phyloP scores from a whole-genome alignment of 495 filamentous ascomycete species.

The Hypoxylon intermedium region DNA sequence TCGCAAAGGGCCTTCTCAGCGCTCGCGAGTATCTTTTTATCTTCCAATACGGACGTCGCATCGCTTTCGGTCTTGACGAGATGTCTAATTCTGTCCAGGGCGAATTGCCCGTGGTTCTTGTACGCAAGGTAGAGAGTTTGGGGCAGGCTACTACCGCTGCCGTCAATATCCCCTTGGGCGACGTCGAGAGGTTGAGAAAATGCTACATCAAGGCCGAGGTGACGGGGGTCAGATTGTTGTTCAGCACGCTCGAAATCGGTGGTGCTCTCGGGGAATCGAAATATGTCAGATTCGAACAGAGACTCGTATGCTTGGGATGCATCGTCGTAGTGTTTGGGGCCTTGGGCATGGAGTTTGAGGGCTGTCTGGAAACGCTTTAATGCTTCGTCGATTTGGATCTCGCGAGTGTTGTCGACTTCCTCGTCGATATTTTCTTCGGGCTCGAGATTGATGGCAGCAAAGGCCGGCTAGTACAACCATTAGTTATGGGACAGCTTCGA shows the following conservation, averaged over 20 bases:
- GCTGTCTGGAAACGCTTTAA: conserved; percentile 94
- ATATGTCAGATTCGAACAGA: conserved; percentile 91
- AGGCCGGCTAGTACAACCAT: conserved; percentile 58
- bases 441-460: conserved; percentile 88
- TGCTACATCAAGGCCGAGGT: conserved; percentile 45
- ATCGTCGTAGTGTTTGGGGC: conserved; percentile 74
- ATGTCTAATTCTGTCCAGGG: conserved; percentile 72
- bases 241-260: conserved; percentile 76
- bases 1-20: conserved; percentile 61
- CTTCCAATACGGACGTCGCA: conserved; percentile 44
- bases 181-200: conserved; percentile 51
- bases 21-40: conserved; percentile 50
- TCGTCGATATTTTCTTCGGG: conserved; percentile 88
- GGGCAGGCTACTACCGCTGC: conserved; percentile 77
- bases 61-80: conserved; percentile 48
- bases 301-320: conserved; percentile 82
- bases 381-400: conserved; percentile 96
- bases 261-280: conserved; percentile 83
- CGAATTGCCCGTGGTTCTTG: conserved; percentile 93
- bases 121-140: conserved; percentile 91
- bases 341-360: conserved; percentile 89
- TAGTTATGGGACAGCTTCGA: no score
- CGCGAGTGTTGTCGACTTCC: conserved; percentile 92
- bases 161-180: conserved; percentile 63
- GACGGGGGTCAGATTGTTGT: conserved; percentile 59